A percentile compares a stretch with the other conserved stretches of the same genome.
phyloP scores from a whole-genome alignment of 208 protist species.

The Crithidia fasciculata region DNA sequence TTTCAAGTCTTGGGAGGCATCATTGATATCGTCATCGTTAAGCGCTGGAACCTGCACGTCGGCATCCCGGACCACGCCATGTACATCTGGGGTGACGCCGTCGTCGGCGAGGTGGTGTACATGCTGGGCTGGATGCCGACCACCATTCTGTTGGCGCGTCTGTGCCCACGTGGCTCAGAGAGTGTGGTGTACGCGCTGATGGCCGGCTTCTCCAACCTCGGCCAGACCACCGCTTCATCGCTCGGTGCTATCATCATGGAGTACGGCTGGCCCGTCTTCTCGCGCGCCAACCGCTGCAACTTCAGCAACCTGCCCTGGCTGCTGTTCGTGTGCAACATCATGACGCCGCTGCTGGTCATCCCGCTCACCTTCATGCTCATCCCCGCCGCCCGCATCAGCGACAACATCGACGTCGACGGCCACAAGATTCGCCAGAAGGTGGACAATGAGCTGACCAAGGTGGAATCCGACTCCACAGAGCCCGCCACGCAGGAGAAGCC shows the following conservation, averaged over 20 bases:
- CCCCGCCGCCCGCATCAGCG: constrained; percentile 59
- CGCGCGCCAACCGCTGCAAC: constrained; percentile 48
- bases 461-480: constrained; percentile 14
- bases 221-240: constrained; percentile 41
- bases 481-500: constrained; percentile 2
- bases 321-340: constrained; percentile 60
- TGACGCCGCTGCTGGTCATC: constrained; percentile 56
- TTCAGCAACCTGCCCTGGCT: constrained; percentile 72
- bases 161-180: constrained; percentile 84
- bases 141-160: constrained; percentile 75
- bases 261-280: constrained; percentile 48
- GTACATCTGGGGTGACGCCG: constrained; percentile 71
- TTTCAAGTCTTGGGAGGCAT: constrained; percentile 53
- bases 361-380: constrained; percentile 68
- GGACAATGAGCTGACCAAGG: constrained; percentile 11
- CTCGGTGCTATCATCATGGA: constrained; percentile 68
- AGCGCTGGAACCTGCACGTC: constrained; percentile 70
- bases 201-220: constrained; percentile 83
- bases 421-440: constrained; percentile 25
- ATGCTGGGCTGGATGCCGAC: constrained; percentile 79
- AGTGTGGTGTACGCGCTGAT: constrained; percentile 82
- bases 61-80: constrained; percentile 67
- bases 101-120: constrained; percentile 67
- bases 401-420: constrained; percentile 60
- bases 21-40: constrained; percentile 78